Evolutionary conservation across 2,329 filamentous ascomycete species (phyloP).

Genomic region (Canariomyces notabilis): DNA sequence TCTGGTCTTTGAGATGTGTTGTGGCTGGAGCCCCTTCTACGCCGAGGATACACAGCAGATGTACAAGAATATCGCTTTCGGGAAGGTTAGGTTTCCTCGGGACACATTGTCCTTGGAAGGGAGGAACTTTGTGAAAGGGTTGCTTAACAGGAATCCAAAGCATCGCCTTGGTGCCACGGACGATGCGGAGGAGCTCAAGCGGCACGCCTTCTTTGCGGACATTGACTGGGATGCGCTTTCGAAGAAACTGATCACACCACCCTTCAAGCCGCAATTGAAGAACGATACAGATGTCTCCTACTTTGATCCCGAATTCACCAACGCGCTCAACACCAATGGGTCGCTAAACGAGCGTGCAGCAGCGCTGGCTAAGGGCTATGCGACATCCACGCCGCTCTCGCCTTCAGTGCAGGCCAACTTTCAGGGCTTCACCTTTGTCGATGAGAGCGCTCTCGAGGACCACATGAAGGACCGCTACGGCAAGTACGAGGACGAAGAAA

Average conservation of each 20-base stretch:
- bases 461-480: slow-evolving; percentile 58
- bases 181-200: slow-evolving; percentile 91
- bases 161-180: slow-evolving; percentile 86
- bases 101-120: slow-evolving; percentile 93
- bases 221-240: slow-evolving; percentile 85
- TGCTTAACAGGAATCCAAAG: slow-evolving; percentile 94
- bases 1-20: slow-evolving; percentile 99
- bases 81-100: slow-evolving; percentile 92
- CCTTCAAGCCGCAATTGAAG: slow-evolving; percentile 96
- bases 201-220: slow-evolving; percentile 89
- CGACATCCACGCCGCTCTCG: slow-evolving; percentile 85
- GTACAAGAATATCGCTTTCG: slow-evolving; percentile 99
- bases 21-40: slow-evolving; percentile 98
- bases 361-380: slow-evolving; percentile 76
- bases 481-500: slow-evolving; percentile 51
- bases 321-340: slow-evolving; percentile 77
- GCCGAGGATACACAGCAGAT: slow-evolving; percentile 99
- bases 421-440: slow-evolving; percentile 98
- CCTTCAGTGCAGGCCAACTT: slow-evolving; percentile 98
- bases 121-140: slow-evolving; percentile 94
- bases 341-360: slow-evolving; percentile 90
- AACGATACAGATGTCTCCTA: slow-evolving; percentile 95
- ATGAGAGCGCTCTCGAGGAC: slow-evolving; percentile 89
- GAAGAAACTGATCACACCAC: slow-evolving; percentile 89
- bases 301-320: slow-evolving; percentile 98